Percentiles rank a stretch among this genome's conserved stretches.
These are phyloP conservation scores for Colletotrichum sp. DNA, from an alignment of 2,329 filamentous ascomycete species.

Conservation along the genomic window DNA sequence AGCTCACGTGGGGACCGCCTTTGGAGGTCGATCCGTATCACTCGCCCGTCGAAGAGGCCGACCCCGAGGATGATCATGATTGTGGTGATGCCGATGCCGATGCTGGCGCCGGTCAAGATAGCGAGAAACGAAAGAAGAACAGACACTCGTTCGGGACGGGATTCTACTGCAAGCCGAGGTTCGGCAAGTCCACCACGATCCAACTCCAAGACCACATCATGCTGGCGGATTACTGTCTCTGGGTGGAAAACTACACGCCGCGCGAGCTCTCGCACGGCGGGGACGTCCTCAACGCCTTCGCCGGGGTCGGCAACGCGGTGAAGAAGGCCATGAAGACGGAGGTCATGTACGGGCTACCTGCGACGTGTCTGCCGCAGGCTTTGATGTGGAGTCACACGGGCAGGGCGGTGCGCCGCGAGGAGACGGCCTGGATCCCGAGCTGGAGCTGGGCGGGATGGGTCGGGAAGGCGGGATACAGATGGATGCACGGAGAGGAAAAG, in stretches of 20 bases:
- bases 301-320: slow-evolving; percentile 3
- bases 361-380: background rate
- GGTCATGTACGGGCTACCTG: background rate
- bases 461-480: background rate
- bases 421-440: background rate
- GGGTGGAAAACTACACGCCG: slow-evolving; percentile 43
- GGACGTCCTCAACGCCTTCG: slow-evolving; percentile 18
- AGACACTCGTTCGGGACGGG: background rate
- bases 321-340: background rate
- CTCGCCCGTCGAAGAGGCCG: background rate
- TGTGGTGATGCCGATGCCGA: background rate
- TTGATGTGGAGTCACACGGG: slow-evolving; percentile 10
- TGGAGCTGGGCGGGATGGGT: slow-evolving; percentile 12
- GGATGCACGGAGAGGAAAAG: background rate
- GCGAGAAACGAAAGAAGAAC: background rate
- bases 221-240: slow-evolving; percentile 43
- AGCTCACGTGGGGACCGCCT: background rate
- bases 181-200: background rate
- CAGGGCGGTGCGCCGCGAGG: background rate
- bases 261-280: slow-evolving; percentile 22
- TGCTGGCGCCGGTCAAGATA: background rate
- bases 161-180: background rate
- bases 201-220: background rate
- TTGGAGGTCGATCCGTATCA: background rate
- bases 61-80: background rate